Evolutionary conservation across 2,329 filamentous ascomycete species (phyloP), one percentile per base, ranked within the genome.

Genomic region (Penicillium sp.): DNA sequence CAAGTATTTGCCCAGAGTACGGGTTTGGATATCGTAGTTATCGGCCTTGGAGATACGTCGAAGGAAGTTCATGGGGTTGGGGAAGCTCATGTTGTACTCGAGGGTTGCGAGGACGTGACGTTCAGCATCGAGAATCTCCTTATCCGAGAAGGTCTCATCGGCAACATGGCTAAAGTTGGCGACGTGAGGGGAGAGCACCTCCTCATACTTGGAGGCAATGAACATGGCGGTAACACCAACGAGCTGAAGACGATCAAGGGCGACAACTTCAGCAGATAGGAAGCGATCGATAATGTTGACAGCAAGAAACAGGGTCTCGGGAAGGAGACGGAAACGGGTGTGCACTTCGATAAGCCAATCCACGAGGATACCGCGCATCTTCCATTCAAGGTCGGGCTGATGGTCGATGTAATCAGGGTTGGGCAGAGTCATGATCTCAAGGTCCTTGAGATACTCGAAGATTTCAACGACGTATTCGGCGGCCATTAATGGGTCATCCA

Each of bases 31-130:
- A 71, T 98, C 91, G 73, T 98, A 98, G 77, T 95, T 93, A 75
- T 98, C 94, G 64, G 93, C 94, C 78, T 98, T 98, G 54, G 91
- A 97, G 71, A 98, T 95, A 60, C 94, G 87, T 57, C 93, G 88
- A 53, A 98, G 82, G 76, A 98, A 98, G 79, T 98, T 98, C 93
- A 98, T 98, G 21, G 93, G 93, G 73, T 98, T 98, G 49, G 93
- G 93, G 67, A 96, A 98, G 76, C 90, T 96, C 57, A 98, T 82
- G 68, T 98, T 91, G 70, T 96, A 98, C 74, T 96, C 85, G 54
- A 98, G 80, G 6, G 89, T 89, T 58, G 82, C 81, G 45, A 98
- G 83, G 58, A 98, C 84, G 68, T 94, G 95, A 59, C 93, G 87
- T 73, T 98, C 93, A n/a, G 93, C 93, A 65, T 88, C 91, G 34